A percentile compares a stretch with the other conserved stretches of the same genome.
Conservation (phyloP, 75 land plant species). For the Pinus tabuliformis region DNA sequence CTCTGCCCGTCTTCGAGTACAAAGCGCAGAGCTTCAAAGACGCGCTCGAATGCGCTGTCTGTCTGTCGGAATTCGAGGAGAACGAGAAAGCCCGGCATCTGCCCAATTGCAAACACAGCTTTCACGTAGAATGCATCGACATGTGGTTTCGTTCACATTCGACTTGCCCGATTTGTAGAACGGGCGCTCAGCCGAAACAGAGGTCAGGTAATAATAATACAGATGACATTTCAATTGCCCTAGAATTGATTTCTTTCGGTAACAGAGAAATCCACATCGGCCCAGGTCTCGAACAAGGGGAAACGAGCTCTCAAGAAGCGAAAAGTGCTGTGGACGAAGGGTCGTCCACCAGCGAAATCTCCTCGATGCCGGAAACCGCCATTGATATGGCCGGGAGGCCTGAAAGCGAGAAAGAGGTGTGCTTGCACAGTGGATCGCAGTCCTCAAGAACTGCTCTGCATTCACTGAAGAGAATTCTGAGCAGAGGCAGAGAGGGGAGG, state of each 20-base stretch:
- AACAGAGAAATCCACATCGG: neutral
- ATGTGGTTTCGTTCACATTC: conserved; percentile 58
- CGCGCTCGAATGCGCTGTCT: conserved; percentile 46
- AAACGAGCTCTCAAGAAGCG: neutral
- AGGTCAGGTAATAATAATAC: neutral
- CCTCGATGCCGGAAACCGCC: too few species aligned
- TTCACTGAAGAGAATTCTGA: too few species aligned
- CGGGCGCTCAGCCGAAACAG: neutral
- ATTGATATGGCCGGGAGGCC: too few species aligned
- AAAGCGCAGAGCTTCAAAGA: neutral
- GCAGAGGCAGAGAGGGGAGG: too few species aligned
- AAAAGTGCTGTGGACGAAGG: too few species aligned
- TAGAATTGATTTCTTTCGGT: neutral
- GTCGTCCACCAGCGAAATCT: too few species aligned
- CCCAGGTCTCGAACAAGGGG: neutral
- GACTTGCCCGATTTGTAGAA: conserved; percentile 67
- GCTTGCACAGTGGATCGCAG: too few species aligned
- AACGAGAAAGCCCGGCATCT: conserved; percentile 41
- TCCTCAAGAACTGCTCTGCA: too few species aligned
- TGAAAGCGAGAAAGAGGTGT: too few species aligned
- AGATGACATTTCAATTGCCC: too few species aligned
- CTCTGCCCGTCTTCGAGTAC: conserved; percentile 48
- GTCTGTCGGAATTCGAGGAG: conserved; percentile 56
- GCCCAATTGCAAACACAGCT: conserved; percentile 52
- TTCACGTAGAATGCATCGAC: conserved; percentile 65